These are phyloP conservation scores for Hypoxylon sp. DNA, from an alignment of 2,329 filamentous ascomycete species.

Conservation along the genomic window DNA sequence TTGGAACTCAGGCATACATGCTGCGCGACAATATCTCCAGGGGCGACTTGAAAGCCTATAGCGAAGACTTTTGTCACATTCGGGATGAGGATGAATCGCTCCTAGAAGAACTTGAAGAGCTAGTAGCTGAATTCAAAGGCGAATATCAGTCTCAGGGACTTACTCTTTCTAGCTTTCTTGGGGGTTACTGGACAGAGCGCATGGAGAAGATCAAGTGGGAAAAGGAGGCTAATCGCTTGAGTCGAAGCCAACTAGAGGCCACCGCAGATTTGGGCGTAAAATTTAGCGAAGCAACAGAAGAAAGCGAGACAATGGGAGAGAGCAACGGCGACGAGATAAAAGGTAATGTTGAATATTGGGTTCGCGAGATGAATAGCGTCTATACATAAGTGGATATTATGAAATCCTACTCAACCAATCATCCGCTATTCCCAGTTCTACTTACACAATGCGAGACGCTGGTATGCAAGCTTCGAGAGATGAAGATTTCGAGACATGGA, in stretches of 20 bases:
- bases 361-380: too few species aligned
- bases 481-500: too few species aligned
- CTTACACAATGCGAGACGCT: too few species aligned
- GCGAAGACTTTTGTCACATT: not conserved
- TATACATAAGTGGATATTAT: too few species aligned
- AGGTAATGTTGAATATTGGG: too few species aligned
- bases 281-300: not conserved
- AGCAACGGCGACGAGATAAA: too few species aligned
- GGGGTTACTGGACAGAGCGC: not conserved
- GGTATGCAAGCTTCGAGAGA: too few species aligned
- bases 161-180: not conserved
- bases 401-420: too few species aligned
- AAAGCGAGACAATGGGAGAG: not conserved
- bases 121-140: not conserved
- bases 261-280: slow-evolving; percentile 1
- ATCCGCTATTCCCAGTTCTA: too few species aligned
- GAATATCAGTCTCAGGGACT: not conserved
- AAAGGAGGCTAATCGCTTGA: slow-evolving; percentile 1
- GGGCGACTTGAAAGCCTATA: not conserved
- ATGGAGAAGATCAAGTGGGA: not conserved
- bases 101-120: not conserved
- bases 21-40: not conserved
- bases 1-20: slow-evolving; percentile 15
- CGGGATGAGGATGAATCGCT: slow-evolving; percentile 6
- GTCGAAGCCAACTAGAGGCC: not conserved